These are phyloP conservation scores for Vachellia collinsii DNA, from an alignment of 306 rosid species.

Conservation along the genomic window DNA sequence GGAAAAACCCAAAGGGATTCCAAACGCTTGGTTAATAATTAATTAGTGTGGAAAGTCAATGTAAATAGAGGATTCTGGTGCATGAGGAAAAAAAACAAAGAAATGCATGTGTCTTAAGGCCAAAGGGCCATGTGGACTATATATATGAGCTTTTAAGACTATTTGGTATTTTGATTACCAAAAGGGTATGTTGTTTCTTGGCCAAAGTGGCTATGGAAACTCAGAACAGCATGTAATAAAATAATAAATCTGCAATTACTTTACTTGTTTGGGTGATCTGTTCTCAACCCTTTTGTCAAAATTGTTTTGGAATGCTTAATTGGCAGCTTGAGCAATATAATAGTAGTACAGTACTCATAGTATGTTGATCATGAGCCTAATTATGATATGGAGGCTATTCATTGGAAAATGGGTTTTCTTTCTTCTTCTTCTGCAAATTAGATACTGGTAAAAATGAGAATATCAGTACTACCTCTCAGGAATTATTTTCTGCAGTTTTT, in stretches of 20 bases:
- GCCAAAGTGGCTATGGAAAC: conserved; percentile 36
- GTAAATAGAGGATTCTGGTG: conserved; percentile 48
- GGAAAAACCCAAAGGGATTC: conserved; percentile 43
- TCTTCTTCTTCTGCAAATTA: not conserved
- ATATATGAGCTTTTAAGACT: not conserved
- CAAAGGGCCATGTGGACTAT: conserved; percentile 41
- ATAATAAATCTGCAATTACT: not conserved
- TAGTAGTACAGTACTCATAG: too few relatives aligned
- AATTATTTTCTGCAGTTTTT: too few relatives aligned
- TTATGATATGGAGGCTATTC: not conserved
- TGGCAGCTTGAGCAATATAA: too few relatives aligned
- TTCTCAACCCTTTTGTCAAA: not conserved
- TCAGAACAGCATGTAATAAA: conserved; percentile 11
- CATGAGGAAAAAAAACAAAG: not conserved
- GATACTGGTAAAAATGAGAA: too few relatives aligned
- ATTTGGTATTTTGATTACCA: not conserved
- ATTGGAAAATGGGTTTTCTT: not conserved
- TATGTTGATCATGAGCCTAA: not conserved
- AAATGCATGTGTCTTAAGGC: conserved; percentile 31
- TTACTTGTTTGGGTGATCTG: not conserved
- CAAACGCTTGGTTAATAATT: conserved; percentile 32
- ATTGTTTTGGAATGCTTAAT: too few relatives aligned
- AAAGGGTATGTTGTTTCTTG: conserved; percentile 32
- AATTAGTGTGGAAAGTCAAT: conserved; percentile 29
- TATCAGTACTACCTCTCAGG: too few relatives aligned